These are phyloP conservation scores for Chamaenerion angustifolium DNA, from an alignment of 345 rosid species.

Conservation along the genomic window DNA sequence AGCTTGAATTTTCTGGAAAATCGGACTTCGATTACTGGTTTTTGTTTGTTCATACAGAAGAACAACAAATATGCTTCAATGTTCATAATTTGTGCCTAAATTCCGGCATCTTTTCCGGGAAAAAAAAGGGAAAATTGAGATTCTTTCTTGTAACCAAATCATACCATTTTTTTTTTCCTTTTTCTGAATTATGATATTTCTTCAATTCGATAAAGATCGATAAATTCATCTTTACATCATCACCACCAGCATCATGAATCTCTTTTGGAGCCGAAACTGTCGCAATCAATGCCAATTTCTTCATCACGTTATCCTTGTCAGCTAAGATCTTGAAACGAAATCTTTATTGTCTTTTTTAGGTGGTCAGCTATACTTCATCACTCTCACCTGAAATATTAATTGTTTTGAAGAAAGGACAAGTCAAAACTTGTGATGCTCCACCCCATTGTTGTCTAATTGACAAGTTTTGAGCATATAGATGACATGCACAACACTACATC, in stretches of 20 bases:
- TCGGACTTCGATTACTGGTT: no score
- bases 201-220: no score
- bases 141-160: no score
- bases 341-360: not conserved
- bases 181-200: no score
- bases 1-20: no score
- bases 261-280: slow-evolving; percentile 1
- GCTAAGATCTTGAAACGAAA: not conserved
- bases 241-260: not conserved
- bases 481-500: slow-evolving; percentile 7
- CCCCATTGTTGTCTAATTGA: not conserved
- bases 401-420: not conserved
- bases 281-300: slow-evolving; percentile 1
- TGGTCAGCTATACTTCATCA: not conserved
- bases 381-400: not conserved
- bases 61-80: no score
- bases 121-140: no score
- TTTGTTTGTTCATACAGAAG: no score
- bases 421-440: slow-evolving; percentile 1
- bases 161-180: no score
- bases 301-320: not conserved
- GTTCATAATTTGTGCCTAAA: no score
- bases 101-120: no score
- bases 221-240: no score
- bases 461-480: not conserved